Evolutionary conservation across 2,329 filamentous ascomycete species (phyloP).

Genomic region (Cryoendolithus antarcticus): DNA sequence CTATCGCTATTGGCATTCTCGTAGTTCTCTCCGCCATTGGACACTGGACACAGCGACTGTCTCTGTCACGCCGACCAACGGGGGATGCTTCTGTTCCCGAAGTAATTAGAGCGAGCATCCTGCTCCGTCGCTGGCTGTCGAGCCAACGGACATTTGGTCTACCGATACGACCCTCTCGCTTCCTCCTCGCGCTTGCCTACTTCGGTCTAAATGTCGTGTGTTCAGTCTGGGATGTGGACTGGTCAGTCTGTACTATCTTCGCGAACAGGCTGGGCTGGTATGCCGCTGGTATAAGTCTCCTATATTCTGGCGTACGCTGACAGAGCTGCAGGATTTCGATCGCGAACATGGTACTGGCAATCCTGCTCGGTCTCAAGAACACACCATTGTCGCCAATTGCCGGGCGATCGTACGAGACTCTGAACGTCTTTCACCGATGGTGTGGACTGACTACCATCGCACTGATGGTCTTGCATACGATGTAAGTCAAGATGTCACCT

Average conservation of each 20-base stretch:
- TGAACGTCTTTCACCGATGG: slow-evolving; percentile 16
- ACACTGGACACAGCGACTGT: slow-evolving; percentile 7
- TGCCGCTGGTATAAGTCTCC: neutral
- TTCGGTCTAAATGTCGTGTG: slow-evolving; percentile 6
- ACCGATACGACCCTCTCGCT: slow-evolving; percentile 1
- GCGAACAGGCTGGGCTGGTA: slow-evolving; percentile 16
- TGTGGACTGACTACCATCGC: slow-evolving; percentile 13
- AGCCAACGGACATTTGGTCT: neutral
- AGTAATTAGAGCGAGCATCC: no score
- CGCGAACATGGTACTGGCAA: slow-evolving; percentile 12
- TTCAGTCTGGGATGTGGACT: slow-evolving; percentile 6
- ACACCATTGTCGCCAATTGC: slow-evolving; percentile 15
- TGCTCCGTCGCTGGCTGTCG: no score
- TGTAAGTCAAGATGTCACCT: no score
- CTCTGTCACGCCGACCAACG: slow-evolving; percentile 1
- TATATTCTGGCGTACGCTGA: neutral
- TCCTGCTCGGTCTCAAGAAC: slow-evolving; percentile 16
- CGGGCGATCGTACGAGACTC: slow-evolving; percentile 12
- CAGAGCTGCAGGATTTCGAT: slow-evolving; percentile 9
- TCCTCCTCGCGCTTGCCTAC: slow-evolving; percentile 2
- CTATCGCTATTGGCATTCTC: slow-evolving; percentile 5
- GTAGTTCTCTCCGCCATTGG: slow-evolving; percentile 7
- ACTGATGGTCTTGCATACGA: slow-evolving; percentile 11
- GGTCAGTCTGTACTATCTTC: slow-evolving; percentile 8
- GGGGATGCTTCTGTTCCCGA: no score